Evolutionary conservation across 116 monocot species (phyloP), one percentile per base, ranked within the genome.

Genomic region (Posidonia oceanica): DNA sequence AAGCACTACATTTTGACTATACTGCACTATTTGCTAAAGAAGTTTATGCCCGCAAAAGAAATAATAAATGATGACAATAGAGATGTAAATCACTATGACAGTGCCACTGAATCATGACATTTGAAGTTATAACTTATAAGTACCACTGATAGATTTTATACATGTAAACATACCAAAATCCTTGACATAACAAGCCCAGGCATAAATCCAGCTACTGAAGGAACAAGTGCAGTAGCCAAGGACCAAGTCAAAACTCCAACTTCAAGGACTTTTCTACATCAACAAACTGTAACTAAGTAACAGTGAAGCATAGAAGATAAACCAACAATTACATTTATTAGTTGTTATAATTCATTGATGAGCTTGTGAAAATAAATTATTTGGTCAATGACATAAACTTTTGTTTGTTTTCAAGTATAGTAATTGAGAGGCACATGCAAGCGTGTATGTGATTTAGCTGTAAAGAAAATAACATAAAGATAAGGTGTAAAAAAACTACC

Each of bases 181-280:
- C 98, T 87, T 63, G 98, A 98, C 36, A 98, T 74, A 61, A 98
- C 67, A 56, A 98, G 76, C 66, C 83, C 89, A 67, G 93, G 98
- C 85, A 98, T 90, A 79, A 79, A 98, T 67, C 93, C 98, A 74
- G 87, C 89, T 61, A 81, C 85, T 72, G 81, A 37, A 53, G 98
- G 98, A 76, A 93, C 93, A 76, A 93, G 73, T 52, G 82, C 77
- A 23, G 98, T 98, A 17, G 98, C 93, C 77, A 90, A 76, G 20
- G 98, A 98, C 98, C 98, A 98, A 59, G 69, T 66, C 37, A 98
- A 63, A n/a, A 98, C 98, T 58, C 93, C 98, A 69, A 90, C 68
- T 84, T 87, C 77, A 75, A 98, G 98, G 53, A 93, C 93, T 79
- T 85, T 88, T 70, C 98, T 98, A 77, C 61, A 84, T 5, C 39